Conservation (phyloP, 306 rosid genomes). For the Nissolia schottii region DNA sequence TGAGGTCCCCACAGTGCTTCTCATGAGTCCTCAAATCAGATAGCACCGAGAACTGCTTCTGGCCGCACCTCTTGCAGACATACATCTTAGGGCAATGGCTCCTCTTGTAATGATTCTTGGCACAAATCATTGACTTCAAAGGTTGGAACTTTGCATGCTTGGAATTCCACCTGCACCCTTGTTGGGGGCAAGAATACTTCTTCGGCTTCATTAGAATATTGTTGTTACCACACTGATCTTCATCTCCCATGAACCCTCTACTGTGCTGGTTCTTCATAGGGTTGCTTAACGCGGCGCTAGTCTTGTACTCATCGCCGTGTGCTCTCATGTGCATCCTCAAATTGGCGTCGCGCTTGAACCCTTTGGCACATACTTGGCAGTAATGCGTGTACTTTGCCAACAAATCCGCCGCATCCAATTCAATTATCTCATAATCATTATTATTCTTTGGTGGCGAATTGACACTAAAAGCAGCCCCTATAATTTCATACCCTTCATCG, state of each 20-base stretch:
- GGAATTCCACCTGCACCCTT: slow-evolving; percentile 89
- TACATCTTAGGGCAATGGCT: slow-evolving; percentile 96
- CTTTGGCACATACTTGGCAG: slow-evolving; percentile 88
- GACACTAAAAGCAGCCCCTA: too few relatives aligned
- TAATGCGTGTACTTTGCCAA: slow-evolving; percentile 92
- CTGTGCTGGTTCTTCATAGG: slow-evolving; percentile 59
- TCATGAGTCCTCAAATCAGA: slow-evolving; percentile 92
- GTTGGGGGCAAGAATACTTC: slow-evolving; percentile 85
- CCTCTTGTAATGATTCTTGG: slow-evolving; percentile 91
- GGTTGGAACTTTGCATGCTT: slow-evolving; percentile 86
- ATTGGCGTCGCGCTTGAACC: slow-evolving; percentile 88
- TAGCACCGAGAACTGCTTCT: slow-evolving; percentile 85
- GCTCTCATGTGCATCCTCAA: slow-evolving; percentile 99
- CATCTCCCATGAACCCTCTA: too few relatives aligned
- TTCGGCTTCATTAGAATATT: too few relatives aligned
- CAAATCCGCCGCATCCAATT: slow-evolving; percentile 62
- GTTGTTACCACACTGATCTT: too few relatives aligned
- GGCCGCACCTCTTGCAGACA: slow-evolving; percentile 76
- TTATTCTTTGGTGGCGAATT: neutral
- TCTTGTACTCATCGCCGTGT: slow-evolving; percentile 90
- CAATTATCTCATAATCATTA: slow-evolving; percentile 41
- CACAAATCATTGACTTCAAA: slow-evolving; percentile 84
- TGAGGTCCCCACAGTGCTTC: slow-evolving; percentile 89
- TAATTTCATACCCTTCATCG: too few relatives aligned
- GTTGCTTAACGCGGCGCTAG: slow-evolving; percentile 66